Percentiles rank a stretch among this genome's conserved stretches.
These are phyloP conservation scores for Hibiscus trionum DNA, from an alignment of 345 rosid species.

Conservation along the genomic window DNA sequence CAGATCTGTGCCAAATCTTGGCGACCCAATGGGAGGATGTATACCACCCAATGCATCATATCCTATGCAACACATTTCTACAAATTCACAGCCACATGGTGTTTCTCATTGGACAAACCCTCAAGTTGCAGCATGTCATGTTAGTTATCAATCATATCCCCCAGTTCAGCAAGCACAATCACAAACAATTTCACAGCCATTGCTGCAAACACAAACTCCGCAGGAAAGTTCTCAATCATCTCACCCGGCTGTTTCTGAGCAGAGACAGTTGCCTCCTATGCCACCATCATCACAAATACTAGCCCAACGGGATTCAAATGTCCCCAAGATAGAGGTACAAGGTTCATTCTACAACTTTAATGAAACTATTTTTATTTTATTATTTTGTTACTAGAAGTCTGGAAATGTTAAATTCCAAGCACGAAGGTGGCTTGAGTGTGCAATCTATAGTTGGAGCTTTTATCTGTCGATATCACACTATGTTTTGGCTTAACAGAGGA, in stretches of 20 bases:
- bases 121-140: slow-evolving; percentile 27
- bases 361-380: not conserved
- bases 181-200: slow-evolving; percentile 27
- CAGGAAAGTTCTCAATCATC: slow-evolving; percentile 39
- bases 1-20: slow-evolving; percentile 38
- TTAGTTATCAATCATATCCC: slow-evolving; percentile 33
- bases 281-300: slow-evolving; percentile 23
- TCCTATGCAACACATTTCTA: slow-evolving; percentile 35
- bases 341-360: not conserved
- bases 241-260: slow-evolving; percentile 33
- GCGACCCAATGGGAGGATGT: slow-evolving; percentile 30
- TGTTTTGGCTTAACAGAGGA: slow-evolving; percentile 3
- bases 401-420: not conserved
- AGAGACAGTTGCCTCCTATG: slow-evolving; percentile 21
- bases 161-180: slow-evolving; percentile 27
- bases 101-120: slow-evolving; percentile 35
- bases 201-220: slow-evolving; percentile 26
- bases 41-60: slow-evolving; percentile 38
- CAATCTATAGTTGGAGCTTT: not conserved
- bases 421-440: not conserved
- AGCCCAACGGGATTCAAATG: slow-evolving; percentile 34
- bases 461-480: too few relatives aligned
- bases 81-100: slow-evolving; percentile 37
- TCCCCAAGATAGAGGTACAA: slow-evolving; percentile 32
- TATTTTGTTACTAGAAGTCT: not conserved